These are phyloP conservation scores for Penicillium sp. DNA, from an alignment of 2,329 filamentous ascomycete genomes.

Conservation along the genomic window DNA sequence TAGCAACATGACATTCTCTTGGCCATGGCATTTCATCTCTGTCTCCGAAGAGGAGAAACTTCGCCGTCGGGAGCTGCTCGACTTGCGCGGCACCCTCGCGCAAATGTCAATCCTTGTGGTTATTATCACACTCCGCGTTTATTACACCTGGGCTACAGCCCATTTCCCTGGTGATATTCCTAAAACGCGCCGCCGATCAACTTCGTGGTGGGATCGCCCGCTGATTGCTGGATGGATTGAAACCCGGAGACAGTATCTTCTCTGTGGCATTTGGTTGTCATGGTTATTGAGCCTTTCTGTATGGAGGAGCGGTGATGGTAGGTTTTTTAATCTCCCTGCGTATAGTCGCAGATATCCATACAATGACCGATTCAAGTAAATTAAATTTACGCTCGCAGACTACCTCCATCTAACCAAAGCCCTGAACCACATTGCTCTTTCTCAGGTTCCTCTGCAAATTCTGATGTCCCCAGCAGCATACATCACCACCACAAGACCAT, in stretches of 20 bases:
- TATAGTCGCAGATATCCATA: background rate
- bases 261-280: conserved; percentile 46
- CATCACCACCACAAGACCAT: conserved; percentile 44
- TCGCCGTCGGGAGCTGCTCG: conserved; percentile 50
- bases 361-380: background rate
- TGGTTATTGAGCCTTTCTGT: conserved; percentile 52
- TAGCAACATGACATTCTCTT: conserved; percentile 25
- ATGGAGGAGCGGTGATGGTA: conserved; percentile 53
- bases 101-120: conserved; percentile 52
- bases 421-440: conserved; percentile 56
- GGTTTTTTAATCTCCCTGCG: conserved; percentile 14
- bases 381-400: conserved; percentile 41
- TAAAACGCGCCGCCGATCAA: conserved; percentile 9
- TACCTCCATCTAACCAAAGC: conserved; percentile 62
- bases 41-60: conserved; percentile 49
- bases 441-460: conserved; percentile 58
- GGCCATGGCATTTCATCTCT: conserved; percentile 52
- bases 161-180: conserved; percentile 1
- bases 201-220: conserved; percentile 46
- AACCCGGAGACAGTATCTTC: conserved; percentile 49
- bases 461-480: conserved; percentile 46
- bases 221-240: conserved; percentile 43
- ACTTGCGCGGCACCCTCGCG: conserved; percentile 53
- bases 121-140: conserved; percentile 39
- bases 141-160: conserved; percentile 16